These are phyloP conservation scores for Stenocarpella maydis DNA, from an alignment of 2,329 filamentous ascomycete species.

Conservation along the genomic window DNA sequence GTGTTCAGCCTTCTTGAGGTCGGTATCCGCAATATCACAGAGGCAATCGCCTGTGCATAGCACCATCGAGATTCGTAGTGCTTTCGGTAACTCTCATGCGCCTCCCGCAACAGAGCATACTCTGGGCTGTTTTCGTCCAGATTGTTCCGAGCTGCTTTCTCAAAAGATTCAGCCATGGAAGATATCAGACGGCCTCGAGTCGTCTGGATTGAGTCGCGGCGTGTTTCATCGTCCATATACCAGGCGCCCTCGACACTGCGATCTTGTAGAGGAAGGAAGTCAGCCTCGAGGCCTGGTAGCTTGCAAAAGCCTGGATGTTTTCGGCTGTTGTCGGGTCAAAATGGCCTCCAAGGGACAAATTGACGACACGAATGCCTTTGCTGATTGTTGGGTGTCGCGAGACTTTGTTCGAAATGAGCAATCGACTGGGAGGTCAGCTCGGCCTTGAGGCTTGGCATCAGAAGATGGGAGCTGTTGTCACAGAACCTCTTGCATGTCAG, in stretches of 20 bases:
- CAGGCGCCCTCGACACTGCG: not conserved
- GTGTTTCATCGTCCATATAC: too few relatives aligned
- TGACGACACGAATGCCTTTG: slow-evolving; percentile 31
- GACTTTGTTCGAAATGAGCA: slow-evolving; percentile 33
- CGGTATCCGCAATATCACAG: not conserved
- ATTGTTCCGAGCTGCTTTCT: not conserved
- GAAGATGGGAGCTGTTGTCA: slow-evolving; percentile 37
- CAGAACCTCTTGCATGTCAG: slow-evolving; percentile 37
- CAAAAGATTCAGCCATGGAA: not conserved
- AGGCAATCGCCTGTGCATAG: not conserved
- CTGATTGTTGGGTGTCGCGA: slow-evolving; percentile 36
- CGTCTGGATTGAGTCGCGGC: not conserved
- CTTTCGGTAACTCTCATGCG: not conserved
- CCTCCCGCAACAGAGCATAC: not conserved
- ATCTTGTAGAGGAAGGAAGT: not conserved
- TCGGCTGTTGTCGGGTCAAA: not conserved
- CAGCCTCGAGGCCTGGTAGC: not conserved
- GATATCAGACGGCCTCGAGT: too few relatives aligned
- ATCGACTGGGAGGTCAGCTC: slow-evolving; percentile 32
- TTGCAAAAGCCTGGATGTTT: not conserved
- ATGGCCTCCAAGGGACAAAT: not conserved
- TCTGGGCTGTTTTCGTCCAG: not conserved
- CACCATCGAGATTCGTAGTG: not conserved
- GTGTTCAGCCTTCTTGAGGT: not conserved
- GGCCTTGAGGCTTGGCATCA: slow-evolving; percentile 33